Conservation (phyloP, 805 yeast genomes). For the Saturnispora sanitii region DNA sequence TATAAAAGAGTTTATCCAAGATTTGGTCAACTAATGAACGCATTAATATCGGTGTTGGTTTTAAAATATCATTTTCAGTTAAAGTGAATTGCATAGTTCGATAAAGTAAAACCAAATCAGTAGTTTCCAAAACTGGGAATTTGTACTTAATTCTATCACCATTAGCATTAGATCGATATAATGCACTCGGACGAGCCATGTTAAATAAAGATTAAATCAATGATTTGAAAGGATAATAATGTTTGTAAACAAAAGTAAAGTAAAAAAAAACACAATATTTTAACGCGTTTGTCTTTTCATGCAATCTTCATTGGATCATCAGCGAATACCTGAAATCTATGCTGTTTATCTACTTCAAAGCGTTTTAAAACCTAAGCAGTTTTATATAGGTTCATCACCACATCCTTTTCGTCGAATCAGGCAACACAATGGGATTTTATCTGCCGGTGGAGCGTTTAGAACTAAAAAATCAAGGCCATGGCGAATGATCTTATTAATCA, state of each 20-base stretch:
- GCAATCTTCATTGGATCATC: background rate
- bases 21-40: constrained; percentile 26
- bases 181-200: constrained; percentile 31
- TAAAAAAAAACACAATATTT: background rate
- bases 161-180: constrained; percentile 24
- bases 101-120: constrained; percentile 22
- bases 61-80: constrained; percentile 22
- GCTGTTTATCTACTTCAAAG: constrained; percentile 67
- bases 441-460: constrained; percentile 57
- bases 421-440: constrained; percentile 69
- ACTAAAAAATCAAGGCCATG: constrained; percentile 69
- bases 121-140: constrained; percentile 26
- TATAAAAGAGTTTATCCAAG: constrained; percentile 26
- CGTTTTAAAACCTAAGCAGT: constrained; percentile 42
- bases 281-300: background rate
- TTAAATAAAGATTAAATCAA: background rate
- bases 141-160: constrained; percentile 21
- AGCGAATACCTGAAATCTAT: constrained; percentile 36
- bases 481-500: constrained; percentile 53
- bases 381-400: constrained; percentile 78
- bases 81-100: constrained; percentile 24
- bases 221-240: no score
- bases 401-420: constrained; percentile 56
- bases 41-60: constrained; percentile 27
- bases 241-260: background rate